phyloP scores from a whole-genome alignment of 805 yeast genomes.

The Yarrowia alimentaria region DNA sequence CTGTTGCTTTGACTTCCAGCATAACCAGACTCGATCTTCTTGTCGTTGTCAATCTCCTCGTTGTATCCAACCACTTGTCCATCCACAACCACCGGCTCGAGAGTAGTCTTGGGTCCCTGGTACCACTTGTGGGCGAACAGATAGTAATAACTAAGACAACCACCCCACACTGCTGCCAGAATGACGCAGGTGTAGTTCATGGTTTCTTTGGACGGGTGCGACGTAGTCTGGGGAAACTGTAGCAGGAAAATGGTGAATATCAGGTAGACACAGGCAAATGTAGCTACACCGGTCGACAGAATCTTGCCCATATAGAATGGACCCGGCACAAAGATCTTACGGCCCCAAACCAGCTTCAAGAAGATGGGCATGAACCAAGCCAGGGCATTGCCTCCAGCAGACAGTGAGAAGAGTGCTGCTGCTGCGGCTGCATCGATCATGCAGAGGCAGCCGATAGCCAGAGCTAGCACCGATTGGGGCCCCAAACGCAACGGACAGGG shows the following conservation, averaged over 20 bases:
- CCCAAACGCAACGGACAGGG: constrained; percentile 62
- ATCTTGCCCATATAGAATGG: constrained; percentile 59
- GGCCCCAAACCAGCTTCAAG: constrained; percentile 49
- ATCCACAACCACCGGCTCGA: constrained; percentile 26
- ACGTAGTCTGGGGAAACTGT: constrained; percentile 54
- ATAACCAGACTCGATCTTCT: constrained; percentile 10
- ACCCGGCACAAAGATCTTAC: constrained; percentile 59
- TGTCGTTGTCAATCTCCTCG: constrained; percentile 13
- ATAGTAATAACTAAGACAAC: constrained; percentile 52
- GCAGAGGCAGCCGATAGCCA: constrained; percentile 56
- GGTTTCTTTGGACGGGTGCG: constrained; percentile 41
- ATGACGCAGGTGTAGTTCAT: constrained; percentile 72
- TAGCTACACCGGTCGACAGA: constrained; percentile 47
- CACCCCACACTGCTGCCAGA: constrained; percentile 58
- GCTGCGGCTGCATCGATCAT: constrained; percentile 61
- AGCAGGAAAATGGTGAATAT: constrained; percentile 53
- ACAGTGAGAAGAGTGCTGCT: constrained; percentile 61
- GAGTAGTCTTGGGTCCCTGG: constrained; percentile 51
- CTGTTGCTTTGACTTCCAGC: background rate
- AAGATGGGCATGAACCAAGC: constrained; percentile 64
- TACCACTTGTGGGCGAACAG: constrained; percentile 54
- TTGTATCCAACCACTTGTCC: constrained; percentile 20
- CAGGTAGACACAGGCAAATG: constrained; percentile 52
- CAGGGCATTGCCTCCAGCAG: constrained; percentile 59
- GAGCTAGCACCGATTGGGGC: constrained; percentile 50